These are phyloP conservation scores for Apiospora rasikravindrae DNA, from an alignment of 2,329 filamentous ascomycete genomes.

Conservation along the genomic window DNA sequence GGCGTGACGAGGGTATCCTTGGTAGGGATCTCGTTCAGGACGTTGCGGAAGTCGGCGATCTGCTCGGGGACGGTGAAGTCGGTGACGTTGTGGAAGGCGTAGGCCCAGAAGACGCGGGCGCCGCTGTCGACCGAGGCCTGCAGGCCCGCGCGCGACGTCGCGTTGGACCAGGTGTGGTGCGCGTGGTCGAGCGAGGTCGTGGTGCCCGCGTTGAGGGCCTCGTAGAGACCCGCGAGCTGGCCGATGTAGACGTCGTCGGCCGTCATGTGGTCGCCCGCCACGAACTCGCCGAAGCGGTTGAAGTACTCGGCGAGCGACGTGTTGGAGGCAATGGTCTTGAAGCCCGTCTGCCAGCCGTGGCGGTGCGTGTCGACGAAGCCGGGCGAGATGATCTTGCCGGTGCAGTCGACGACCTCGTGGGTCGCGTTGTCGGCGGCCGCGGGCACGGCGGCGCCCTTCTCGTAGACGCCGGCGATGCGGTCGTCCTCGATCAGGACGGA, in stretches of 20 bases:
- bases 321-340: constrained; percentile 58
- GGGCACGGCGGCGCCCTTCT: constrained; percentile 31
- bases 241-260: constrained; percentile 53
- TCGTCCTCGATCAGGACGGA: constrained; percentile 43
- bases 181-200: constrained; percentile 60
- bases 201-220: constrained; percentile 57
- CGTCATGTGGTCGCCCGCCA: constrained; percentile 39
- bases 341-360: constrained; percentile 61
- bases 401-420: constrained; percentile 52
- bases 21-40: constrained; percentile 37
- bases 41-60: constrained; percentile 44
- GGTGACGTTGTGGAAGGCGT: constrained; percentile 45
- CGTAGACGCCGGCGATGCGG: constrained; percentile 39
- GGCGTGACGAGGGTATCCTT: constrained; percentile 41
- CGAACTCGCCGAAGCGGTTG: constrained; percentile 43
- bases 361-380: constrained; percentile 64
- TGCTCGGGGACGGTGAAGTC: constrained; percentile 44
- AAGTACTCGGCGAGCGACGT: constrained; percentile 56
- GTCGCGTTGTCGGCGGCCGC: constrained; percentile 21
- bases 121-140: constrained; percentile 54
- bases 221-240: constrained; percentile 53
- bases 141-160: constrained; percentile 49
- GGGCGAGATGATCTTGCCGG: constrained; percentile 56
- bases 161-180: constrained; percentile 52
- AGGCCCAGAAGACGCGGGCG: constrained; percentile 53